Base-by-base conservation (phyloP, 495 filamentous ascomycete species). In the Aspergillus ostianus region DNA sequence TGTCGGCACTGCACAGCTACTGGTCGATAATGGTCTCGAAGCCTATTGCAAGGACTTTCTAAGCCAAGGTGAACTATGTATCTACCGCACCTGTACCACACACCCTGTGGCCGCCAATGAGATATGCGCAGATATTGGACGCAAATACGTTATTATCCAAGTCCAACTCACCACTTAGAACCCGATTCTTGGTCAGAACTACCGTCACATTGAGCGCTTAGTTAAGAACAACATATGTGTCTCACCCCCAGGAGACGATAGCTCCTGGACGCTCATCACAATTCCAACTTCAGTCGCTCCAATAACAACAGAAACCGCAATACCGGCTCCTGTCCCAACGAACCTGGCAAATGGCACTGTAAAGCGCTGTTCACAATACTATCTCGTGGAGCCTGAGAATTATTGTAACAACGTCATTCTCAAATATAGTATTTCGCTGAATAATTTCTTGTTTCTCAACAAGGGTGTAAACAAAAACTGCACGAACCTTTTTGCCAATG, bases 391-490 rank as follows among this genome's bases (percentile, higher is more conserved):
- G 4, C 47, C 48, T 2, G 58, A 46, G 4, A 51, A 60, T 18
- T 55, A 60, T 23, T 60, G 58, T 27, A 50, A 53, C 21, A 47
- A 36, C 26, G 19, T 60, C n/a, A 32, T 48, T 13, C 44, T 60
- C n/a, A 55, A 55, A 32, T 60, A 47, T 44, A 23, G 20, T 3
- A 60, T 60, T 15, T 60, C 58, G n/a, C 47, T 60, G 2, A 27
- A 49, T 18, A 52, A 60, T 45, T 60, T 60, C 29, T 29, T 48
- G 20, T 55, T 60, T 27, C 52, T 60, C 26, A 60, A 60, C 30
- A 27, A 44, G 5, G 49, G 30, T 2, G 45, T 60, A 2, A 55
- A 60, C 51, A 19, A 19, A 19, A 55, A 50, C 49, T 60, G 58
- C 30, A 55, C 52, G 0, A 56, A 60, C 15, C 58, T 60, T 6